Evolutionary conservation across 768 basidiomycete species (phyloP).

Genomic region (Cystofilobasidium ferigula): DNA sequence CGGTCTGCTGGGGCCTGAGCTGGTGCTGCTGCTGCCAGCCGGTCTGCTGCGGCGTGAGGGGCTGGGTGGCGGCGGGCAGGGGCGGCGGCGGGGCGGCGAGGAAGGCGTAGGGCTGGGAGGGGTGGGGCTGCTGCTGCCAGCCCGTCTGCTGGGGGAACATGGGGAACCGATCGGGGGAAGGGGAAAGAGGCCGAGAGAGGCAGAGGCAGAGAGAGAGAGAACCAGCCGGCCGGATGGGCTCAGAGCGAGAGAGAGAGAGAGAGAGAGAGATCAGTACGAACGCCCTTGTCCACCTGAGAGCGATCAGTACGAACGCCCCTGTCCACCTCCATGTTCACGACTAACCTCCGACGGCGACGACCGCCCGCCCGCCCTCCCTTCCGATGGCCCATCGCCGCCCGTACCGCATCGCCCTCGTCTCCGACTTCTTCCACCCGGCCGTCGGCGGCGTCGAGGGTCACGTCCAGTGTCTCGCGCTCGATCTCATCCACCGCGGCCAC

Average conservation of each 20-base stretch:
- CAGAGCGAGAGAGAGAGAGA: too few relatives aligned
- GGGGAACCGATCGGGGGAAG: background rate
- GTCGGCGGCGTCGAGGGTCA: conserved; percentile 95
- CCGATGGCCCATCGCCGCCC: too few relatives aligned
- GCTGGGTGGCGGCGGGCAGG: conserved; percentile 1
- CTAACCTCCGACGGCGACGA: too few relatives aligned
- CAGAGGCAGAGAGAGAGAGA: background rate
- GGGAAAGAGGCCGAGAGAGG: background rate
- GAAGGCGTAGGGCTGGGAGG: conserved; percentile 27
- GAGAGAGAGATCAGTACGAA: too few relatives aligned
- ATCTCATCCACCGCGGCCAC: conserved; percentile 71
- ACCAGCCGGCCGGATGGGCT: background rate
- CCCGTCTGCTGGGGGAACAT: conserved; percentile 39
- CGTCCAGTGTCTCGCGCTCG: conserved; percentile 81
- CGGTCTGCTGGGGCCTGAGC: conserved; percentile 24
- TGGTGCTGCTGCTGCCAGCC: conserved; percentile 25
- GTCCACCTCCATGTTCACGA: too few relatives aligned
- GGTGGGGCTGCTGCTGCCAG: conserved; percentile 30
- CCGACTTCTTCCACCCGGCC: conserved; percentile 89
- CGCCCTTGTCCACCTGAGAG: too few relatives aligned
- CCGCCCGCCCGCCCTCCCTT: too few relatives aligned
- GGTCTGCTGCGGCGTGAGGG: conserved; percentile 20
- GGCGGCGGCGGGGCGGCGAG: conserved; percentile 32
- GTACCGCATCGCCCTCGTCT: conserved; percentile 52
- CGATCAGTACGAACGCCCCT: too few relatives aligned